Evolutionary conservation across 805 yeast species (phyloP), one percentile per base, ranked within the genome.

Genomic region (Candida namnaoensis): DNA sequence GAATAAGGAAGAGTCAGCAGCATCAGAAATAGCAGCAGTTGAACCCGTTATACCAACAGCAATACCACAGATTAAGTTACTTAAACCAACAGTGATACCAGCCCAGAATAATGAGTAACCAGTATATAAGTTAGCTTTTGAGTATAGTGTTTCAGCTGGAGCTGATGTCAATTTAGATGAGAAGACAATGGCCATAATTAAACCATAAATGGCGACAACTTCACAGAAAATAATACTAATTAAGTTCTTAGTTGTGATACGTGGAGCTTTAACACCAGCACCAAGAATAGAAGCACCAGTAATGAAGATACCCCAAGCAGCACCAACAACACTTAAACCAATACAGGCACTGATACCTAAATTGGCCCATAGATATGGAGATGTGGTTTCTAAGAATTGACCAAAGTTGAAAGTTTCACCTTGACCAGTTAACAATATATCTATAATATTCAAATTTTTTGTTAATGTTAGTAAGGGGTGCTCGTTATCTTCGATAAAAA

Each of bases 51-150:
- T 74, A 48, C 99, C 99, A 38, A 93, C 99, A 4, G 96, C 91
- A 42, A 93, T 71, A 69, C 99, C 99, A 74, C 99, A 93, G 45
- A 93, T 82, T 61, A 93, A 75, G 65, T 93, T 93, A 55, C 95
- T 80, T 30, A 86, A 61, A 34, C 99, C 99, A 39, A 93, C 99
- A 5, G 99, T 93, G 40, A 90, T 58, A 27, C 99, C 99, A 25
- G 97, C 99, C 99, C 99, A 93, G 64, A 93, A 93, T 47, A 93
- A 71, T 7, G 98, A 80, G 60, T 80, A 93, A 7, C 99, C 99
- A 5, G 99, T 93, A 66, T 87, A 93, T 54, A 90, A 68, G 66
- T 93, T 93, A 42, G 82, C 85, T 56, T 80, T 78, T n/a, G 95
- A 76, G 57, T 69, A 79, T 43, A 90, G 65, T 4, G 76, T 67